Percentiles rank a stretch among this genome's conserved stretches.
Conservation (phyloP, 768 basidiomycete species). For the Tubosaeta sp. region DNA sequence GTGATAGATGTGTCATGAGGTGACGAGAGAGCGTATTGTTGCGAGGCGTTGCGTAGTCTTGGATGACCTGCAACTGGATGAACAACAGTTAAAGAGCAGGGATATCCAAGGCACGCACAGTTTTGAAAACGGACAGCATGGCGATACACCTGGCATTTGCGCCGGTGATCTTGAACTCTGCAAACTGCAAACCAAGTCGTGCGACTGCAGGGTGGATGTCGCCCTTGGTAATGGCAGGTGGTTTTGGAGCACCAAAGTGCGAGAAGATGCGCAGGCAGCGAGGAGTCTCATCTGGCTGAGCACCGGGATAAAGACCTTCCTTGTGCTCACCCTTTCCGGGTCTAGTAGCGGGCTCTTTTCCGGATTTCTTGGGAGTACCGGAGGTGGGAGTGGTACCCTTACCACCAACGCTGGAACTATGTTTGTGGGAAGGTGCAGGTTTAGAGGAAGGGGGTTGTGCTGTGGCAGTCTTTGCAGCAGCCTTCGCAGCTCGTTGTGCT, state of each 20-base stretch:
- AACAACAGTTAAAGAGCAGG: neutral
- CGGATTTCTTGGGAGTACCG: conserved; percentile 24
- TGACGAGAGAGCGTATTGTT: conserved; percentile 87
- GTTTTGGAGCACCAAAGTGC: conserved; percentile 77
- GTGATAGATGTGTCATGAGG: conserved; percentile 86
- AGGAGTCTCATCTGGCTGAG: conserved; percentile 33
- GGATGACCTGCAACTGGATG: conserved; percentile 62
- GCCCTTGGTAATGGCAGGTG: conserved; percentile 53
- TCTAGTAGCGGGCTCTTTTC: conserved; percentile 15
- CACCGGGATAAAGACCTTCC: conserved; percentile 26
- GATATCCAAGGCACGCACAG: conserved; percentile 44
- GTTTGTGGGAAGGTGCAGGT: conserved; percentile 28
- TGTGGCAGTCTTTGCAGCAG: conserved; percentile 38
- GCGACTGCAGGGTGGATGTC: conserved; percentile 90
- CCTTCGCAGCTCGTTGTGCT: conserved; percentile 76
- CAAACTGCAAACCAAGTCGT: conserved; percentile 83
- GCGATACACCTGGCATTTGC: conserved; percentile 96
- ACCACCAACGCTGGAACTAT: conserved; percentile 16
- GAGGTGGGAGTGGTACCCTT: conserved; percentile 13
- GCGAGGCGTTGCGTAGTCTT: conserved; percentile 83
- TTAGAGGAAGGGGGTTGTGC: conserved; percentile 19
- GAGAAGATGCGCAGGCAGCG: conserved; percentile 80
- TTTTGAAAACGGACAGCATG: conserved; percentile 86
- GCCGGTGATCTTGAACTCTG: conserved; percentile 88
- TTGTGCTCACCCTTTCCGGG: conserved; percentile 23